Base-by-base conservation (phyloP, 2,329 filamentous ascomycete genomes). In the Pseudocercospora pini-densiflorae region DNA sequence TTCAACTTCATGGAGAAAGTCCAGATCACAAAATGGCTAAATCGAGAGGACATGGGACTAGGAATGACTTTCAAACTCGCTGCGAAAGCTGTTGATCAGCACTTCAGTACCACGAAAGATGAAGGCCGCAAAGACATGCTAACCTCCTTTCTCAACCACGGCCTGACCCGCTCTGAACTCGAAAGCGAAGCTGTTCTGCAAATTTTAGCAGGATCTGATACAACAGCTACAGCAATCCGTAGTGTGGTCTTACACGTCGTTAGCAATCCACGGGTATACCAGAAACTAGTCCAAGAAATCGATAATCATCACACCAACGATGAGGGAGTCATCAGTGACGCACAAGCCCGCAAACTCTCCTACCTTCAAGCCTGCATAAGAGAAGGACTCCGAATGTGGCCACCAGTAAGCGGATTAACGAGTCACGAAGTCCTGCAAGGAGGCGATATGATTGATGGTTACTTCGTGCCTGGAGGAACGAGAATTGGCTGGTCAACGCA, bases 201-300 rank as follows among this genome's bases (percentile, higher is more conserved):
- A 31, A 59, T 67, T 36, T 27, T 67, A 16, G 84, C 84, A 0
- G 84, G 83, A 14, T 81, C 82, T 8, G 84, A 85, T 63, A 85
- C 84, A 12, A 85, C 83, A 0, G 82, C 82, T 2, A 85, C 83
- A 2, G 78, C 81, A 3, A 81, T 85, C 27, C 51, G 69, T 9
- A 68, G 62, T 23, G 51, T 69, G 14, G 57, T 70, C n/a, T 53
- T 66, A 10, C 59, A 70, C 36, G 60, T 73, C 3, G 43, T 71
- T 31, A 65, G 68, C n/a, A 66, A 59, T 43, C 64, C 64, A 7
- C 33, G 57, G 5, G 78, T 80, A 6, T 84, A 85, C 66, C 73
- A 77, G 5, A 81, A 77, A 51, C 77, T 86, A 62, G 79, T 84
- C 76, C 73, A 71, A 0, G 83, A 85, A 66, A 80, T 86, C 43